A percentile compares a stretch with the other conserved stretches of the same genome.
These are phyloP conservation scores for Lactarius deliciosus DNA, from an alignment of 768 basidiomycete genomes.

Conservation along the genomic window DNA sequence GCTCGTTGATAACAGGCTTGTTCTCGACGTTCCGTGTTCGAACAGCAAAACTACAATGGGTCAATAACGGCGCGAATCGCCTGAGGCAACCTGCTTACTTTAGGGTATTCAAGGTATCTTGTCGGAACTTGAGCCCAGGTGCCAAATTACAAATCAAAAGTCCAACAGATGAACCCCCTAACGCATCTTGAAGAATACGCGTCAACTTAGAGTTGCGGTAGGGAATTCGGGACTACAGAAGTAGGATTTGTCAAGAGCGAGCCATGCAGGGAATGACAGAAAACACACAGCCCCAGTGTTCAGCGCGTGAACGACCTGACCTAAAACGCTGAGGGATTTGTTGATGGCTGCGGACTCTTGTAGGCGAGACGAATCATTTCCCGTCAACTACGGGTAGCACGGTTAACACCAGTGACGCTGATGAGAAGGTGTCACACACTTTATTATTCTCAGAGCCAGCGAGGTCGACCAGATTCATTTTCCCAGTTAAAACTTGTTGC, in stretches of 20 bases:
- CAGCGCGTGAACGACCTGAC: constrained; percentile 84
- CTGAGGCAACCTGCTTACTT: constrained; percentile 51
- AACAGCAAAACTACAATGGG: constrained; percentile 60
- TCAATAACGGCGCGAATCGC: constrained; percentile 1
- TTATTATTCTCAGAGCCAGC: constrained; percentile 94
- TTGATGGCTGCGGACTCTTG: constrained; percentile 89
- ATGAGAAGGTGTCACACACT: constrained; percentile 37
- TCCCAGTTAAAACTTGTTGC: constrained; percentile 55
- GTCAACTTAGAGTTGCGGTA: constrained; percentile 91
- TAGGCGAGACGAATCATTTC: constrained; percentile 85
- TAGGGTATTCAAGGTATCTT: constrained; percentile 89
- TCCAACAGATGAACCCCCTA: constrained; percentile 78
- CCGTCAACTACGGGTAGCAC: constrained; percentile 53
- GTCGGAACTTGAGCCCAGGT: constrained; percentile 75
- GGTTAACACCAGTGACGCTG: background rate
- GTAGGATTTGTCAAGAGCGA: constrained; percentile 3
- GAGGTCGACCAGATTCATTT: constrained; percentile 84
- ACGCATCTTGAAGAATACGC: constrained; percentile 84
- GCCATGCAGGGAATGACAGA: constrained; percentile 9
- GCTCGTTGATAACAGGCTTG: constrained; percentile 73
- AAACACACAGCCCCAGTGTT: constrained; percentile 62
- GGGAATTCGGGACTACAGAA: constrained; percentile 66
- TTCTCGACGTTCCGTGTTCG: constrained; percentile 88
- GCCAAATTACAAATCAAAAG: constrained; percentile 86
- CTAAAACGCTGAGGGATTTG: constrained; percentile 81